Evolutionary conservation across 1,284 basidiomycete species (phyloP).

Genomic region (Melanopsichium pennsylvanicum): DNA sequence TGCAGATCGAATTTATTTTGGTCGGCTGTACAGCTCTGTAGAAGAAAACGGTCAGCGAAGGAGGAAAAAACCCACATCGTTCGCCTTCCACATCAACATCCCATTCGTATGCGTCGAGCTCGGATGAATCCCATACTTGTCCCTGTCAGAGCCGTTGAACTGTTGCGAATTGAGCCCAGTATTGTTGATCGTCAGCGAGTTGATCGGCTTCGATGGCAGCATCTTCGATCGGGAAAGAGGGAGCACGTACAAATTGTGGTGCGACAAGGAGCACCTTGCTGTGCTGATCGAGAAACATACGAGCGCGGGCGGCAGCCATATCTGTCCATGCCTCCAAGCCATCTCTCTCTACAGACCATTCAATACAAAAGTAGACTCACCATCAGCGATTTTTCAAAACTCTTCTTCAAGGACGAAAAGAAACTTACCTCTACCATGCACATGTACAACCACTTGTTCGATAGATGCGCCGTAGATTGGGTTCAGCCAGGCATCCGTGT

Average conservation of each 20-base stretch:
- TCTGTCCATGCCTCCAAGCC: slow-evolving; percentile 6
- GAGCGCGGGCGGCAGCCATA: slow-evolving; percentile 6
- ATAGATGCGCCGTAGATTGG: neutral
- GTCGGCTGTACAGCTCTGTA: no score
- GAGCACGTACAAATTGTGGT: slow-evolving; percentile 19
- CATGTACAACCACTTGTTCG: slow-evolving; percentile 17
- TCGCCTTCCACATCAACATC: slow-evolving; percentile 40
- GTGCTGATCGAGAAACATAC: neutral
- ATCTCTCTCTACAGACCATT: slow-evolving; percentile 29
- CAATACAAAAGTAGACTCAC: no score
- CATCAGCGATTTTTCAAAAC: no score
- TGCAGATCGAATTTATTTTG: no score
- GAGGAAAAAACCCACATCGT: slow-evolving; percentile 21
- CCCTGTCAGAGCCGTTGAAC: slow-evolving; percentile 46
- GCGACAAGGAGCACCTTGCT: slow-evolving; percentile 4
- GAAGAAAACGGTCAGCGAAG: neutral
- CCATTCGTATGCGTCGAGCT: neutral
- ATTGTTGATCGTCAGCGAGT: no score
- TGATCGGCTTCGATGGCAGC: no score
- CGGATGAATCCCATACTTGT: no score
- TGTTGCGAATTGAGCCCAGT: no score
- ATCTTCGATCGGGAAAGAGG: no score
- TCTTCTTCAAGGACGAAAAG: no score
- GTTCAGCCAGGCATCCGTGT: no score
- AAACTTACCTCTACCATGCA: slow-evolving; percentile 22